Conservation (phyloP, 768 basidiomycete species). For the Strobilomyces echinocephalus region DNA sequence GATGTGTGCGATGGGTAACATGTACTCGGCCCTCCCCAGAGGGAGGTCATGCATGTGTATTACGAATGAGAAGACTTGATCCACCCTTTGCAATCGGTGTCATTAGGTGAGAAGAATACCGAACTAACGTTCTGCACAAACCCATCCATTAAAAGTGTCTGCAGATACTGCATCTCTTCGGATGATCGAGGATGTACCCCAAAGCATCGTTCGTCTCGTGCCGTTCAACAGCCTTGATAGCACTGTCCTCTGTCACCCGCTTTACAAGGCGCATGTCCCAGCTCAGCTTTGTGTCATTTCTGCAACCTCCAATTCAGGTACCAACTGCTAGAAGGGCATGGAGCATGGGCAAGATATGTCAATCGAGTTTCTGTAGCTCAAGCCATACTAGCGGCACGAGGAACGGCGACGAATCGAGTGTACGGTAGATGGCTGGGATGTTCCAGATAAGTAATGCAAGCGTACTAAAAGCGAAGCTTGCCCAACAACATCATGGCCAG, state of each 20-base stretch:
- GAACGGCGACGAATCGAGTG: constrained; percentile 25
- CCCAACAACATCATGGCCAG: constrained; percentile 8
- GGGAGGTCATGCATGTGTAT: too few species aligned
- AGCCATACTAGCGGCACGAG: constrained; percentile 22
- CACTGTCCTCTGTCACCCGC: too few species aligned
- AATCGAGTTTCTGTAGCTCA: neutral
- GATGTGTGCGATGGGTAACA: too few species aligned
- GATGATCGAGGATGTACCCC: too few species aligned
- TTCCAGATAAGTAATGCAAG: constrained; percentile 15
- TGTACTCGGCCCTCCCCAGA: too few species aligned
- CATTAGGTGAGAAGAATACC: neutral
- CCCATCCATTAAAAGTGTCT: constrained; percentile 23
- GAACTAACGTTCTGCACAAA: constrained; percentile 34
- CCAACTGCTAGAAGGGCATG: constrained; percentile 11
- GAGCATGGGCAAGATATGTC: neutral
- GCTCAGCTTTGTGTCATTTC: too few species aligned
- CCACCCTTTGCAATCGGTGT: constrained; percentile 15
- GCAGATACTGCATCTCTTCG: too few species aligned
- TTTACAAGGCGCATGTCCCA: too few species aligned
- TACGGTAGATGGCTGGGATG: constrained; percentile 16
- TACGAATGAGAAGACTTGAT: constrained; percentile 1
- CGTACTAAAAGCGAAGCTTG: constrained; percentile 13
- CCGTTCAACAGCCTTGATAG: too few species aligned
- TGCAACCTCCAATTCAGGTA: too few species aligned
- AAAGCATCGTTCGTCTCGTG: too few species aligned